Evolutionary conservation across 2,329 filamentous ascomycete species (phyloP), one percentile per base, ranked within the genome.

Genomic region (Phyllosticta citrichinensis): DNA sequence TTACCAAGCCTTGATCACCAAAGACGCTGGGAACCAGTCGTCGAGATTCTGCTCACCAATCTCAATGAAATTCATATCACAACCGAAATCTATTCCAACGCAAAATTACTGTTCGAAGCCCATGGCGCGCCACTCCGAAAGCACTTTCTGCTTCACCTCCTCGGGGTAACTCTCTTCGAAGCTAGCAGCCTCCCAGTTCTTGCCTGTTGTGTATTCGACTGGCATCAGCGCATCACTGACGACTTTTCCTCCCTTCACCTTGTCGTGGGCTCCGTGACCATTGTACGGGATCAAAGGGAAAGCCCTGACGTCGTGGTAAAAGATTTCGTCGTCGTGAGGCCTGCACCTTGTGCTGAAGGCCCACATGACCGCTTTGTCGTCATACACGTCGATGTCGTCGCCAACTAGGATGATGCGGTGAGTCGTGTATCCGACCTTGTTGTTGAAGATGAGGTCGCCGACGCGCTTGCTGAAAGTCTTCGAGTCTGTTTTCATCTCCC

Each of bases 261-360:
- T 66, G 0, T 67, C 63, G 0, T 68, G 71, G 14, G 64, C 69
- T 0, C 77, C 78, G 63, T 80, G 77, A 0, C 68, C 68, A 74
- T 79, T 79, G 62, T 79, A 81, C 1, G 79, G 78, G 19, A 78
- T 75, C 1, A 81, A 64, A 0, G 74, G 73, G 63, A 79, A 79
- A 0, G 73, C 76, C 1, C 64, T 64, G 3, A 76, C 73, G 40
- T 81, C 74, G n/a, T 79, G 74, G 57, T 73, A 81, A 62, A 76
- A 71, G 1, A 68, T 71, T 64, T 81, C 79, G 52, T 80, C 78
- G 3, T 62, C 60, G 5, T 51, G 27, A 0, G 78, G 78, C 0
- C 78, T 71, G 62, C 79, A 82, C 0, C 79, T 71, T 0, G 79
- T 81, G 14, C 68, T 70, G 61, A 78, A 80, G 0, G 79, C 79